A percentile compares a stretch with the other conserved stretches of the same genome.
Evolutionary conservation across 148 eudicot genomes (phyloP).

Genomic region (Rhododendron molle): DNA sequence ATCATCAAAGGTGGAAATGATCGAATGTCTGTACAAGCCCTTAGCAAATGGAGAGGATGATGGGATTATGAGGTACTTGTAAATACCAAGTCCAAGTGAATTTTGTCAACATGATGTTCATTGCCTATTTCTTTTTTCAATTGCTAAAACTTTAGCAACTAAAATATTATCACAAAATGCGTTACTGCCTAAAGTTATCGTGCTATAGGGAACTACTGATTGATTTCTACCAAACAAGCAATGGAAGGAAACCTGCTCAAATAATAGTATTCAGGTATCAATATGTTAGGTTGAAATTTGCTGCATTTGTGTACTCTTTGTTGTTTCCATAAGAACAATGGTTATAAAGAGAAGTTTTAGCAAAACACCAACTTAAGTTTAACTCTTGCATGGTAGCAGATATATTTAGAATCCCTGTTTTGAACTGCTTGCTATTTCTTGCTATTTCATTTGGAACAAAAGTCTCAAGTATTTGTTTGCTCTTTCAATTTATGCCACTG

Average conservation of each 20-base stretch:
- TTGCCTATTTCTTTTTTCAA: neutral
- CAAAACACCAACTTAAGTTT: neutral
- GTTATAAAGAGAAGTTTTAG: neutral
- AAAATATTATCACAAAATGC: neutral
- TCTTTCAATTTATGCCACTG: neutral
- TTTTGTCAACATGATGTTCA: neutral
- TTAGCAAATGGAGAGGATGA: slow-evolving; percentile 63
- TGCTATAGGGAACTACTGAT: slow-evolving; percentile 68
- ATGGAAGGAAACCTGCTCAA: slow-evolving; percentile 68
- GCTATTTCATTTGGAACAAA: neutral
- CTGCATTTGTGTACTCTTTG: slow-evolving; percentile 2
- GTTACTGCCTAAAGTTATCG: neutral
- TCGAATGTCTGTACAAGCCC: slow-evolving; percentile 73
- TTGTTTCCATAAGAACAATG: neutral
- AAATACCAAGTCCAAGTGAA: neutral
- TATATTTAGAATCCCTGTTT: neutral
- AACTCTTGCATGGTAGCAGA: neutral
- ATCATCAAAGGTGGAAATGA: slow-evolving; percentile 83
- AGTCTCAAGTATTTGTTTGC: neutral
- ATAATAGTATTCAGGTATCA: slow-evolving; percentile 80
- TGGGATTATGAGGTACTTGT: slow-evolving; percentile 80
- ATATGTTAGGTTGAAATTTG: neutral
- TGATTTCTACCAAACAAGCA: slow-evolving; percentile 73
- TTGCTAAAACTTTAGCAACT: neutral
- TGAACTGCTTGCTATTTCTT: neutral